Base-by-base conservation (phyloP, 2,329 filamentous ascomycete species). In the Epichloe hybrida region DNA sequence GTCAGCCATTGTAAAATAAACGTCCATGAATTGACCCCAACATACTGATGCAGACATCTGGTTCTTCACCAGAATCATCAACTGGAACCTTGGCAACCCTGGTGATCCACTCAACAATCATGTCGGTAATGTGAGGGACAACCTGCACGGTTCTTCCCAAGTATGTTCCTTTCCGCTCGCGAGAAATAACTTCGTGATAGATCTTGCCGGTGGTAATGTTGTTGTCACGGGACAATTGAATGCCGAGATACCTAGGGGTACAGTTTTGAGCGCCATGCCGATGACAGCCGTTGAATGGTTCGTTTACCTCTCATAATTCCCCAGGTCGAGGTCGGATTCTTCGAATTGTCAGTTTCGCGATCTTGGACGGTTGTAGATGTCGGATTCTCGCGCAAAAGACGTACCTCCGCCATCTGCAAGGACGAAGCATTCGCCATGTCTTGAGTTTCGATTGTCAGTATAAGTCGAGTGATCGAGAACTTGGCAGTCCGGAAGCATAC, bases 171-270 rank as follows among this genome's bases (percentile, higher is more conserved):
- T 81, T 62, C 89, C 80, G 49, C 54, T 64, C 36, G 9, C 50
- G 49, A 23, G 21, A 36, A 56, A 50, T 23, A 43, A 27, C 20
- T 38, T 46, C 53, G 23, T 88, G 77, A 70, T 96, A 97, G 59
- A 97, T 88, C 73, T 97, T 96, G 64, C 93, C 93, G 5, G 91
- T 95, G 3, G 93, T 98, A 69, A 98, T 95, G 69, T 97, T 97
- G 73, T 91, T 88, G 59, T 95, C 89, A 54, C 83, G 76, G 8
- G 81, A 88, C 54, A 97, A 76, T 50, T 83, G 86, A 56, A 91
- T 83, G 62, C 84, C 83, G 50, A 95, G 81, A 64, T 95, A 95
- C 37, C 68, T 64, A 45, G 35, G 20, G 20, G 21, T 15, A 43
- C 17, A 31, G 50, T 20, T 20, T 44, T 45, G 45, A 49, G 38